Base-by-base conservation (phyloP, 805 yeast species). In the Candida maesae region DNA sequence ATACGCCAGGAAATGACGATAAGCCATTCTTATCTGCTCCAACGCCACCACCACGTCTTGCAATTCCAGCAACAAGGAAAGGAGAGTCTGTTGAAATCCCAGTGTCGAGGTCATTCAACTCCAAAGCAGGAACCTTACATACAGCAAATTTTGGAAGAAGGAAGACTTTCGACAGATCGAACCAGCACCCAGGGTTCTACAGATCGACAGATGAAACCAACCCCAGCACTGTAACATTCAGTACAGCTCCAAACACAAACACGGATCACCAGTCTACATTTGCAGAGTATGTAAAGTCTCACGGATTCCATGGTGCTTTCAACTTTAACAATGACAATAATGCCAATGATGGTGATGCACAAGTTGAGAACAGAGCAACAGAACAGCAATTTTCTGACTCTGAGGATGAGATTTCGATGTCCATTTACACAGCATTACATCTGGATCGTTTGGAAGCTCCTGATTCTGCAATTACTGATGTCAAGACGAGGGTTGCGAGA, bases 61-160 rank as follows among this genome's bases (percentile, higher is more conserved):
- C 95, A 0, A 85, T 86, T 37, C 90, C 95, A 1, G 84, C 93
- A 0, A 83, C 91, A 0, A 63, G 89, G 49, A 75, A 77, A 28
- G 95, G 95, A 6, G 93, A 81, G 51, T 76, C 91, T 0, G 76
- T 84, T 2, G 93, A 85, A 54, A 84, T 86, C 20, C 82, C 83
- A 3, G 64, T 51, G 0, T 42, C 61, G 12, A 49, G 50, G 34
- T 54, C 60, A 1, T 50, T 51, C 31, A 56, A 53, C 29, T 55
- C 60, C 4, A 53, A 53, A 30, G 17, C 47, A 8, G 45, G 51
- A 1, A 45, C 58, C 5, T 39, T 57, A n/a, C 60, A 57, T 24
- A 53, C 58, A 2, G 33, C 56, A 4, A 50, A 49, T 14, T 54
- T 52, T 39, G 52, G 54, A 30, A 51, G 53, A 47, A 47, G 55